Conservation (phyloP, 2,329 filamentous ascomycete genomes). For the Xylariaceae sp. region DNA sequence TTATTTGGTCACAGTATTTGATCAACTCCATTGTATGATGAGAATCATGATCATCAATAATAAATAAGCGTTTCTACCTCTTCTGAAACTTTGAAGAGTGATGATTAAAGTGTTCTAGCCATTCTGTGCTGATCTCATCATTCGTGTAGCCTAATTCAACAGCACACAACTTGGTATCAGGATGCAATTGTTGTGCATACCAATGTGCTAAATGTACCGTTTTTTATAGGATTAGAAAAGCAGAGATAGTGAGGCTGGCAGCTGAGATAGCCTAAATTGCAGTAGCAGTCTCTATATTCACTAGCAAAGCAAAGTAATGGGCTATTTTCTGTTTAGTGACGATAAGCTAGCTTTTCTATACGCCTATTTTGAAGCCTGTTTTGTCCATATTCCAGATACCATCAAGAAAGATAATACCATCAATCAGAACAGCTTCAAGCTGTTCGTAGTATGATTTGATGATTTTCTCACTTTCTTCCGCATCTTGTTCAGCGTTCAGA, state of each 20-base stretch:
- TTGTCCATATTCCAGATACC: constrained; percentile 1
- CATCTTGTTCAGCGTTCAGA: neutral
- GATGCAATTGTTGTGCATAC: neutral
- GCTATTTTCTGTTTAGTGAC: neutral
- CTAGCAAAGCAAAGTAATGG: neutral
- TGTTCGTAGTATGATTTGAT: neutral
- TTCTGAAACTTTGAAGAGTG: neutral
- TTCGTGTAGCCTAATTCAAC: neutral
- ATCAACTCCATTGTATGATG: neutral
- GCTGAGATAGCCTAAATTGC: neutral
- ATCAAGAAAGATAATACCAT: neutral
- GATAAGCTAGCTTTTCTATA: neutral
- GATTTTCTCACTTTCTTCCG: neutral
- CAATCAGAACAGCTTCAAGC: neutral
- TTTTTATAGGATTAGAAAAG: neutral
- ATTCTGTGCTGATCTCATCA: neutral
- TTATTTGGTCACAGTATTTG: neutral
- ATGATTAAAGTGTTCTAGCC: neutral
- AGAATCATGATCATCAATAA: neutral
- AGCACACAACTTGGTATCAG: neutral
- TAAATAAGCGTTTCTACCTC: neutral
- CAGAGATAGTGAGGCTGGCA: too few relatives aligned
- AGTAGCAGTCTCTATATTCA: neutral
- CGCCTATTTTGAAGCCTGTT: neutral
- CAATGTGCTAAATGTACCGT: neutral